phyloP scores from a whole-genome alignment of 805 yeast genomes.

The Zygoascus bituminiphila region DNA sequence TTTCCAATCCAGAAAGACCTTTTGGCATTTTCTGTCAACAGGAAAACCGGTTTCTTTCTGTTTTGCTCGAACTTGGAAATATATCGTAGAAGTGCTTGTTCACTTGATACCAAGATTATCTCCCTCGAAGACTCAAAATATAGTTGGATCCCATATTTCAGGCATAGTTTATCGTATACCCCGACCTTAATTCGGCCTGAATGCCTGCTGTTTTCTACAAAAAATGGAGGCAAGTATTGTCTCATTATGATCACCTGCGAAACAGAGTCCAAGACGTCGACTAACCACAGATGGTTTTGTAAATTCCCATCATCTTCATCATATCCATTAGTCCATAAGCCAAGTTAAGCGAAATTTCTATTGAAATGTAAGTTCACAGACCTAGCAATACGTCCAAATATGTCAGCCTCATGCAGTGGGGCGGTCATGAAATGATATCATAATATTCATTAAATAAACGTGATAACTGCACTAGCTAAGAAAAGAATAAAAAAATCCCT shows the following conservation, averaged over 20 bases:
- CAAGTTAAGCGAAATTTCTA: too few relatives aligned
- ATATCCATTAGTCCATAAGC: too few relatives aligned
- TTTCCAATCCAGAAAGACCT: not conserved
- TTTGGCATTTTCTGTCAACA: conserved; percentile 2
- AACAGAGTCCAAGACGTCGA: not conserved
- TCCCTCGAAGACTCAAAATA: not conserved
- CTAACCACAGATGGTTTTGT: too few relatives aligned
- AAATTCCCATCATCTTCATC: too few relatives aligned
- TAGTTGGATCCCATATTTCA: not conserved
- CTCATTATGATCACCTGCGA: not conserved
- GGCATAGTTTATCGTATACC: not conserved
- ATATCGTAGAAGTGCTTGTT: not conserved
- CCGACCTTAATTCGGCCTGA: not conserved
- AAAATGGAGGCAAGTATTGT: not conserved
- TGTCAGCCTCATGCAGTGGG: too few relatives aligned
- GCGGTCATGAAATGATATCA: too few relatives aligned
- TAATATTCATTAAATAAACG: not conserved
- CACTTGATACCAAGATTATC: not conserved
- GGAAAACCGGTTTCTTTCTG: not conserved
- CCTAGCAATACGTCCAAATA: too few relatives aligned
- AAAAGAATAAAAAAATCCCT: not conserved
- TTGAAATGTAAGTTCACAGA: too few relatives aligned
- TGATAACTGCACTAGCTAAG: not conserved
- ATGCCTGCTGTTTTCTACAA: not conserved
- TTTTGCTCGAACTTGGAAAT: not conserved